Evolutionary conservation across 2,329 filamentous ascomycete species (phyloP).

Genomic region (Zymoseptoria passerinii): DNA sequence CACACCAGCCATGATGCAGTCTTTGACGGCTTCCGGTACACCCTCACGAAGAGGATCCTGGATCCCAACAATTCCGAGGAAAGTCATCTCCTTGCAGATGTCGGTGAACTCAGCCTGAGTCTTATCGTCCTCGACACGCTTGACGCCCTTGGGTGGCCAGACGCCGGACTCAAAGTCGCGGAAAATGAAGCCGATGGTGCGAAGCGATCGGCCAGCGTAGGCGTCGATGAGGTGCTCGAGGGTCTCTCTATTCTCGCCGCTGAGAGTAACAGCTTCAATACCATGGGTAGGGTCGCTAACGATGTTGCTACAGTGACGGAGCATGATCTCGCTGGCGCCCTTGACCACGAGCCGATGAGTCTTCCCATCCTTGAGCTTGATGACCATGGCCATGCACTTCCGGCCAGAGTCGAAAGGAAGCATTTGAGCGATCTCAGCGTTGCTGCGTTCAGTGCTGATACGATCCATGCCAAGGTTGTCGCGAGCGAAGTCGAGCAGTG

Average conservation of each 20-base stretch:
- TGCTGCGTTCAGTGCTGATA: constrained; percentile 53
- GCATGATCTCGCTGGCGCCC: constrained; percentile 45
- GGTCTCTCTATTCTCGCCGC: constrained; percentile 47
- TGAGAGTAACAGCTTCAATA: constrained; percentile 45
- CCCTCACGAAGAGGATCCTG: constrained; percentile 64
- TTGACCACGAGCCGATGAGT: constrained; percentile 51
- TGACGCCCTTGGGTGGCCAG: constrained; percentile 65
- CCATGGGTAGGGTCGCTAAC: constrained; percentile 54
- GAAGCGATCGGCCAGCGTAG: constrained; percentile 71
- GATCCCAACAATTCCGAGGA: constrained; percentile 65
- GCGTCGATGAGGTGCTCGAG: constrained; percentile 62
- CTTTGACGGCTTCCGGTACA: constrained; percentile 58
- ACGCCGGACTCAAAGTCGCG: constrained; percentile 62
- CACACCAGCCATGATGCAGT: constrained; percentile 61
- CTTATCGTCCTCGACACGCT: constrained; percentile 51
- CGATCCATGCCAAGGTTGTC: constrained; percentile 58
- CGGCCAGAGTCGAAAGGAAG: constrained; percentile 55
- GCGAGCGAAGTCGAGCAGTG: constrained; percentile 60
- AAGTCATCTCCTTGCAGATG: constrained; percentile 63
- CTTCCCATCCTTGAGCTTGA: constrained; percentile 44
- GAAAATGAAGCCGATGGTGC: constrained; percentile 77
- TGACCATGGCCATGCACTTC: constrained; percentile 62
- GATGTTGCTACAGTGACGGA: constrained; percentile 43
- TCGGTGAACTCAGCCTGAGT: constrained; percentile 58
- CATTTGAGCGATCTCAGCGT: constrained; percentile 50